Base-by-base conservation (phyloP, 2,329 filamentous ascomycete genomes). In the Colletotrichum endophyticum region DNA sequence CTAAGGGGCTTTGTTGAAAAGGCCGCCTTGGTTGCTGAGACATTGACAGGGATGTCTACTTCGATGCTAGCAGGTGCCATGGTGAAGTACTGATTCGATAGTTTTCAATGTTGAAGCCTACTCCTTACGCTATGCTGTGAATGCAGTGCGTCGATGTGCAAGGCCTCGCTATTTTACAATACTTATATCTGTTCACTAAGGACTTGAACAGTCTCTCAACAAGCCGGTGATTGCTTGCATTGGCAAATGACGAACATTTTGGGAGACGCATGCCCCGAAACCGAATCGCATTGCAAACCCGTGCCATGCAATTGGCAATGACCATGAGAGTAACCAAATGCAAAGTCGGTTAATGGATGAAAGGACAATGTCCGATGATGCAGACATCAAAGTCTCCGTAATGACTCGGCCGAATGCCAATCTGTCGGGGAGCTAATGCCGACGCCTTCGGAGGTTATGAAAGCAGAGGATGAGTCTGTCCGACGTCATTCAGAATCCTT, bases 1-100 rank as follows among this genome's bases (percentile, higher is more conserved):
- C 86, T 85, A 4, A 89, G 80, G 1, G 87, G 87, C 74, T 81
- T 79, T 1, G 71, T 75, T 25, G 77, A 76, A 6, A 77, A 78
- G 12, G 61, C 19, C 12, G 69, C 68, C 61, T 78, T 79, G 39
- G 75, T 44, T 13, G 16, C 9, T 4, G 44, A 49, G 11, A 11
- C 27, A 15, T 28, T 53, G 8, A 25, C 39, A 5, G 78, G 73
- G 28, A 71, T 39, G 5, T 79, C 75, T 7, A 67, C 62, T 13
- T 80, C 80, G 15, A 80, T 73, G 11, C 80, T 81, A 12, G 39
- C 22, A 0, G 64, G 64, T 15, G 64, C 25, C 64, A 67, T 67
- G 3, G 4, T 25, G 64, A 30, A 7, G 9, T 49, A 12, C 1
- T 49, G 1, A 49, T 0, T 49, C 19, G 19, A 49, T 49, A 3